phyloP scores from a whole-genome alignment of 1,284 basidiomycete genomes.

The Mycena citricolor region DNA sequence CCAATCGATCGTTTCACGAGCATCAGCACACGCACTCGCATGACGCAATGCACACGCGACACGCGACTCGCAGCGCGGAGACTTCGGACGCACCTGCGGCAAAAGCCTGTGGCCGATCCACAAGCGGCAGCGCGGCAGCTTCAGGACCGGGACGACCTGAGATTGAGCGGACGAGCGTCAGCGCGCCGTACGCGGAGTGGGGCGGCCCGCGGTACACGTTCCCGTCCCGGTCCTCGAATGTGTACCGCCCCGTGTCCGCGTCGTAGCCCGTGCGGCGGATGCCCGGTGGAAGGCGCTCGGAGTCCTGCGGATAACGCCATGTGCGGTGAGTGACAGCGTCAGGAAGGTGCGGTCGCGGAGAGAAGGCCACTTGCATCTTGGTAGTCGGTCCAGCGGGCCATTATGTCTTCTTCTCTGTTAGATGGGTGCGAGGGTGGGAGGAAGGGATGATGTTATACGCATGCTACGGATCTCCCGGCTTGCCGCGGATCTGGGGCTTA shows the following conservation, averaged over 20 bases:
- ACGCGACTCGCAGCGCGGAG: conserved; percentile 22
- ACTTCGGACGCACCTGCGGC: conserved; percentile 28
- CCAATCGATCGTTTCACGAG: not conserved
- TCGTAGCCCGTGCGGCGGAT: conserved; percentile 8
- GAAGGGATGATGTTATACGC: no score
- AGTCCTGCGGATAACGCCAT: not conserved
- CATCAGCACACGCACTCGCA: conserved; percentile 3
- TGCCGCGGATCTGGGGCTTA: no score
- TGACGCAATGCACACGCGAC: no score
- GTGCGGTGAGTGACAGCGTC: not conserved
- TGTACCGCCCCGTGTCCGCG: conserved; percentile 8
- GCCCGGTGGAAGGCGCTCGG: conserved; percentile 3
- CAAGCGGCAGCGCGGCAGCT: not conserved
- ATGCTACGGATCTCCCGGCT: no score
- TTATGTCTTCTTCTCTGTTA: no score
- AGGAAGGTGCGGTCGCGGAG: not conserved
- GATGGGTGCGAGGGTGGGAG: no score
- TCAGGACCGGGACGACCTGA: not conserved
- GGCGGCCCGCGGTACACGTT: conserved; percentile 1
- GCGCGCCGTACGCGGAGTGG: conserved; percentile 4
- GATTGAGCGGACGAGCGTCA: conserved; percentile 2
- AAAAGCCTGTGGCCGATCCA: conserved; percentile 1
- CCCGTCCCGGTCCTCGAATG: conserved; percentile 5
- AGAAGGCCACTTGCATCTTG: conserved; percentile 8
- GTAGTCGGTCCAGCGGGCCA: conserved; percentile 16